phyloP scores from a whole-genome alignment of 352 stramenopile species.

The Blastocystis sp. region DNA sequence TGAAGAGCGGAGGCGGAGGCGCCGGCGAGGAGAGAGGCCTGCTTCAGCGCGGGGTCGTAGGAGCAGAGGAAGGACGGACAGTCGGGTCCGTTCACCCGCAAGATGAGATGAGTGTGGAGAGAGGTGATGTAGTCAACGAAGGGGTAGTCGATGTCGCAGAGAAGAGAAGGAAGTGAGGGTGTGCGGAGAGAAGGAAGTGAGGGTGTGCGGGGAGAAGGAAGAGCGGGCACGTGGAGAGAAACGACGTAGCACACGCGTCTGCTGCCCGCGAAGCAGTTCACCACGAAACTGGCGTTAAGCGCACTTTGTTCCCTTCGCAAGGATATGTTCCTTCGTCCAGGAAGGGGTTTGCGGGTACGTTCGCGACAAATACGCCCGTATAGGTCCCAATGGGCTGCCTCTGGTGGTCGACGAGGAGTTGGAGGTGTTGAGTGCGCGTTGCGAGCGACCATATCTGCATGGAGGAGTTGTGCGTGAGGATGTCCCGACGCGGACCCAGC shows the following conservation, averaged over 20 bases:
- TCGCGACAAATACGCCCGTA: not conserved
- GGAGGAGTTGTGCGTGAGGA: slow-evolving; percentile 43
- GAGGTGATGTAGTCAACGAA: not conserved
- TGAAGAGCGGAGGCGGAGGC: not conserved
- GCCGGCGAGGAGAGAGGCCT: not conserved
- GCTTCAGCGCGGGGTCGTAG: not conserved
- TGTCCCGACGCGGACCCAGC: not conserved
- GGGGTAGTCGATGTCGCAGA: not conserved
- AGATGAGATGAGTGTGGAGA: not conserved
- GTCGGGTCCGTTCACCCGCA: not conserved
- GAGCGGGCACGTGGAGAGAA: not conserved
- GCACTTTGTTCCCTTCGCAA: not conserved
- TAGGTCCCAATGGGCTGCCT: not conserved
- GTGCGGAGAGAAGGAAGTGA: not conserved
- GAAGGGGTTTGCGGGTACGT: not conserved
- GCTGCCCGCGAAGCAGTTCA: slow-evolving; percentile 14
- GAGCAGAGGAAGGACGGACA: not conserved
- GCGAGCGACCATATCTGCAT: slow-evolving; percentile 17
- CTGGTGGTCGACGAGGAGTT: slow-evolving; percentile 15
- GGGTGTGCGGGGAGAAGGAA: too few species aligned
- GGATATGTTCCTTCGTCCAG: slow-evolving; percentile 32
- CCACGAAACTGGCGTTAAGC: slow-evolving; percentile 15
- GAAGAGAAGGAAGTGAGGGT: not conserved
- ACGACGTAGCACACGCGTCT: slow-evolving; percentile 6
- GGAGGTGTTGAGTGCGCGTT: not conserved